These are phyloP conservation scores for Irineochytrium annulatum DNA, from an alignment of 192 early-diverging fungal species.

Conservation along the genomic window DNA sequence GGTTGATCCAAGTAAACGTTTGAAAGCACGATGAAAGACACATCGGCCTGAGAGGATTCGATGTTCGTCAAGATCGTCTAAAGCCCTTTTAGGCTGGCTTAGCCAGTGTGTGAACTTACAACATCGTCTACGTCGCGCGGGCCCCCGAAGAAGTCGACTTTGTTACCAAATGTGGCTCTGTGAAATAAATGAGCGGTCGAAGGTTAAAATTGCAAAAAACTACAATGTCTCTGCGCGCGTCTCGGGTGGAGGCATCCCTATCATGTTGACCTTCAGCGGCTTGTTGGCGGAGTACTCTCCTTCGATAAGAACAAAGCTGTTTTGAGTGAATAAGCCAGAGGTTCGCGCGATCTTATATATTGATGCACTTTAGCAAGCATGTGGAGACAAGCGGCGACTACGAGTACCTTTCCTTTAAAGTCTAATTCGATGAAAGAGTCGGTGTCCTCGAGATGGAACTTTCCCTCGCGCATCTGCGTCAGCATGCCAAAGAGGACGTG, in stretches of 20 bases:
- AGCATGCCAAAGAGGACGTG: constrained; percentile 88
- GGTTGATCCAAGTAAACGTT: constrained; percentile 87
- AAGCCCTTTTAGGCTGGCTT: no score
- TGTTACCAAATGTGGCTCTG: constrained; percentile 33
- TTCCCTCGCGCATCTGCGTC: constrained; percentile 73
- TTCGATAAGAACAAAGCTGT: constrained; percentile 81
- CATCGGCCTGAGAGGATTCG: constrained; percentile 48
- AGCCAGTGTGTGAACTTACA: constrained; percentile 30
- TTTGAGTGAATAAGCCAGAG: constrained; percentile 77
- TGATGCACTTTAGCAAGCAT: not conserved
- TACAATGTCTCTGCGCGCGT: constrained; percentile 37
- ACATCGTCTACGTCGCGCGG: constrained; percentile 47
- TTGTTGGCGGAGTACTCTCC: constrained; percentile 71
- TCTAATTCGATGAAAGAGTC: constrained; percentile 75
- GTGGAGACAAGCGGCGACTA: not conserved
- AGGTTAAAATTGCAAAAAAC: constrained; percentile 10
- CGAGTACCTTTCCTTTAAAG: constrained; percentile 45
- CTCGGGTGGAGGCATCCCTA: constrained; percentile 78
- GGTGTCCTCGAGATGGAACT: constrained; percentile 79
- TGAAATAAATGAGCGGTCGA: not conserved
- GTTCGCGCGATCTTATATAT: constrained; percentile 33
- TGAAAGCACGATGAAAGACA: constrained; percentile 74
- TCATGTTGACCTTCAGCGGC: constrained; percentile 62
- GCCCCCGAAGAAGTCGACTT: constrained; percentile 54
- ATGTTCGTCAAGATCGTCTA: constrained; percentile 33